Base-by-base conservation (phyloP, 1,284 basidiomycete species). In the Spongispora temasekensis region DNA sequence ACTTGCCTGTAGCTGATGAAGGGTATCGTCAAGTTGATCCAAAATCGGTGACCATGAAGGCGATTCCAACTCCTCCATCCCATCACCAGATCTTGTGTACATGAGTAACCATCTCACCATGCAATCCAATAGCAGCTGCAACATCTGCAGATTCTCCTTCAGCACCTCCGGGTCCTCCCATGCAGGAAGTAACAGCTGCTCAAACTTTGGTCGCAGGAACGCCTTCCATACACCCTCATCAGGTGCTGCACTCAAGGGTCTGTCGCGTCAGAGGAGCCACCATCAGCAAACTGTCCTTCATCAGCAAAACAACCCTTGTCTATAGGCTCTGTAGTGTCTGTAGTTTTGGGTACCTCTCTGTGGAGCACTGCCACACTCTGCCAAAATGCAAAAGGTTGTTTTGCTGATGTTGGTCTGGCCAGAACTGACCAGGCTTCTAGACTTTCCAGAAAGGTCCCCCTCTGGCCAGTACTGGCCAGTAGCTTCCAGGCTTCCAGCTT, bases 131-230 rank as follows among this genome's bases (percentile, higher is more conserved):
- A 61, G n/a, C 34, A 40, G 44, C 40, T 34, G 40, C 21, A 60
- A 19, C 58, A 60, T 61, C 21, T 60, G 59, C 0, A 59, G 58
- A 15, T 61, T 61, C 28, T 60, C 59, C 25, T 60, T 59, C 40
- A 60, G 51, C 19, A 12, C 23, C 17, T 60, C 59, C 13, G 34
- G 28, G 55, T 60, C 30, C 4, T 21, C 44, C 59, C 59, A 60
- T 13, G 59, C 59, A 19, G 51, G 31, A 40, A 28, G 37, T 51
- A 60, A 23, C 28, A 60, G 17, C 34, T 40, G 23, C 13, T 60
- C 58, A 37, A 60, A 60, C 13, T 30, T 19, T 12, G 57, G 58
- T 8, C 58, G 58, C n/a, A 60, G 21, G 31, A 60, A 35, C 15
- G 40, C 27, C 32, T 53, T 42, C 58, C 44, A 61, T 25, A 60